phyloP scores from a whole-genome alignment of 805 yeast genomes.

The Nakazawaea populi region DNA sequence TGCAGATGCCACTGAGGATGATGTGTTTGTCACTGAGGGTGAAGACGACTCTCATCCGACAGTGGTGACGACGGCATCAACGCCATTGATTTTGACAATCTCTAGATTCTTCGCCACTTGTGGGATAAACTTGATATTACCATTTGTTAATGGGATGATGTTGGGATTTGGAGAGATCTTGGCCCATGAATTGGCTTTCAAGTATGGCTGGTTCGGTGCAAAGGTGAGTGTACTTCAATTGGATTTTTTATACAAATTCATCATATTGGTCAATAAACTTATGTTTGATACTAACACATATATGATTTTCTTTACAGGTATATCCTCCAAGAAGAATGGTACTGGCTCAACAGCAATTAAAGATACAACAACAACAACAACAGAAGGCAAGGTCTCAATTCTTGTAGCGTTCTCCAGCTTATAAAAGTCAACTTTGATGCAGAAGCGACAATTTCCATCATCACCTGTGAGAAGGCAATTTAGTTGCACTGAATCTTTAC shows the following conservation, averaged over 20 bases:
- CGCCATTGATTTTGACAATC: conserved; percentile 17
- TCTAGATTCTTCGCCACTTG: conserved; percentile 41
- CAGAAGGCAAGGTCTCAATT: neutral
- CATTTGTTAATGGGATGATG: conserved; percentile 92
- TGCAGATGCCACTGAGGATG: conserved; percentile 2
- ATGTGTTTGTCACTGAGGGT: neutral
- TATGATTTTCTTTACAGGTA: neutral
- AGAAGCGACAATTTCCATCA: too few species aligned
- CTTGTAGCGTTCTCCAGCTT: neutral
- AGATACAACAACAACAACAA: neutral
- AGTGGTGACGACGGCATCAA: conserved; percentile 16
- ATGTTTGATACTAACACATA: neutral
- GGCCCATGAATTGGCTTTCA: conserved; percentile 89
- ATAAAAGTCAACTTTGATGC: neutral
- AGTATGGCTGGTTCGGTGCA: conserved; percentile 71
- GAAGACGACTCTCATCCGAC: conserved; percentile 12
- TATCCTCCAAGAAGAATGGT: neutral
- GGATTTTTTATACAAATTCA: neutral
- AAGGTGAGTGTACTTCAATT: conserved; percentile 31
- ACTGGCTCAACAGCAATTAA: neutral
- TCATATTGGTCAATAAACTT: neutral
- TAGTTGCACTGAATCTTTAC: too few species aligned
- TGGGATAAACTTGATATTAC: conserved; percentile 72
- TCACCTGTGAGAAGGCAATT: too few species aligned
- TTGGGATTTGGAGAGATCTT: conserved; percentile 92